These are phyloP conservation scores for Viola odorata DNA, from an alignment of 345 rosid species.

Conservation along the genomic window DNA sequence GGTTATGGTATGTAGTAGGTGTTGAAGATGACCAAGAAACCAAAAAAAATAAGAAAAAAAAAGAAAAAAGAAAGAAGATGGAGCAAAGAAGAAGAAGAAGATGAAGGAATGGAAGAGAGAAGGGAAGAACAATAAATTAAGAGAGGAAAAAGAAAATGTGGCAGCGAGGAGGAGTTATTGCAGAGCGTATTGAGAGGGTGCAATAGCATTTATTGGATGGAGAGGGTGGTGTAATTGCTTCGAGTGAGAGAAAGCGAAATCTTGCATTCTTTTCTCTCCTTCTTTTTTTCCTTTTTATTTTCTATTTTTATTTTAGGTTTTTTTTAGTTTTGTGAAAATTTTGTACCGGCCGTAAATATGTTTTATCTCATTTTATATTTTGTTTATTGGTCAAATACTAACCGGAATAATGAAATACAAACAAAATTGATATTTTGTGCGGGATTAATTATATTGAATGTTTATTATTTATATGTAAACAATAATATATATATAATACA, in stretches of 20 bases:
- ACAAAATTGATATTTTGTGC: no score
- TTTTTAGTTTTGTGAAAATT: no score
- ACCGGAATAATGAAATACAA: no score
- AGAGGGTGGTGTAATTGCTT: slow-evolving; percentile 22
- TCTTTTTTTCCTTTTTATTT: no score
- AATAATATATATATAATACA: no score
- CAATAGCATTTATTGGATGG: slow-evolving; percentile 66
- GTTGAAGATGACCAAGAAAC: neutral
- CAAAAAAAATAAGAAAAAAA: neutral
- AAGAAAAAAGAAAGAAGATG: neutral
- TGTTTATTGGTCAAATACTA: no score
- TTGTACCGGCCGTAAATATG: no score
- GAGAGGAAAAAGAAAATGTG: slow-evolving; percentile 27
- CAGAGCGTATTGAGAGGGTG: slow-evolving; percentile 67
- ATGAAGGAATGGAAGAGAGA: slow-evolving; percentile 1
- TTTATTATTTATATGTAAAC: no score
- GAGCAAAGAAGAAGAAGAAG: neutral
- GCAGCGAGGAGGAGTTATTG: slow-evolving; percentile 54
- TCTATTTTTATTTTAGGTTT: no score
- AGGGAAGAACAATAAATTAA: neutral
- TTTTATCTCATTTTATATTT: no score
- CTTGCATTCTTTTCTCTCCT: neutral
- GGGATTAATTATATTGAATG: no score
- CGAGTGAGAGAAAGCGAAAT: slow-evolving; percentile 11
- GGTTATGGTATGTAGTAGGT: slow-evolving; percentile 15